Evolutionary conservation across 495 filamentous ascomycete species (phyloP).

Genomic region (Staphylotrichum longicolle): DNA sequence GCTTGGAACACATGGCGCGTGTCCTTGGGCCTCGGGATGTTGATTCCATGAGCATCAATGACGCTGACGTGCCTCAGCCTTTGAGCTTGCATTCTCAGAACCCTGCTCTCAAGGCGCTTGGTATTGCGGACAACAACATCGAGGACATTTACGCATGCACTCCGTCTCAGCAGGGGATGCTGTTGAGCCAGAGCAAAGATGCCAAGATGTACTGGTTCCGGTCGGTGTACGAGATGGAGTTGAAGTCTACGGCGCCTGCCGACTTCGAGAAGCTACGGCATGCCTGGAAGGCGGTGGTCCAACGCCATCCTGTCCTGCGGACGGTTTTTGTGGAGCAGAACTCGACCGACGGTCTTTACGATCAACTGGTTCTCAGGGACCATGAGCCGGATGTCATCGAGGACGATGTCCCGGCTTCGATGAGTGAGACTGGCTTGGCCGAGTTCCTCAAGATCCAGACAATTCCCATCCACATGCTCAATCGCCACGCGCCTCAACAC

Average conservation of each 20-base stretch:
- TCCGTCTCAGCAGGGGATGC: conserved; percentile 66
- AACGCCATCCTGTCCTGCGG: conserved; percentile 44
- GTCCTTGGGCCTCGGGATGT: neutral
- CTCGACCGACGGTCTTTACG: conserved; percentile 8
- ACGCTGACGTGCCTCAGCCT: too few relatives aligned
- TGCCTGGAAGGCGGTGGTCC: conserved; percentile 54
- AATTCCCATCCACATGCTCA: conserved; percentile 6
- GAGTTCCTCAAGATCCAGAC: conserved; percentile 30
- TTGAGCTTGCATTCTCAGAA: neutral
- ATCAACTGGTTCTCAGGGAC: conserved; percentile 18
- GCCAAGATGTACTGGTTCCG: conserved; percentile 26
- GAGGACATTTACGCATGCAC: conserved; percentile 69
- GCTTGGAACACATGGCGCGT: conserved; percentile 11
- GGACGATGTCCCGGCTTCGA: conserved; percentile 34
- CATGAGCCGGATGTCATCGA: conserved; percentile 34
- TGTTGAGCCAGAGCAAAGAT: conserved; percentile 59
- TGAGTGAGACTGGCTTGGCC: conserved; percentile 36
- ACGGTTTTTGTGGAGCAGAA: conserved; percentile 33
- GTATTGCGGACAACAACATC: conserved; percentile 30
- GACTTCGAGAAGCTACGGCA: neutral
- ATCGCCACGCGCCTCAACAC: conserved; percentile 3
- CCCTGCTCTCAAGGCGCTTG: neutral
- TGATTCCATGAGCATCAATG: neutral
- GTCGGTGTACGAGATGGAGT: conserved; percentile 3
- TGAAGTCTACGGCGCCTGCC: neutral